Evolutionary conservation across 352 stramenopile genomes (phyloP).

Genomic region (Pythium grandisporangium): DNA sequence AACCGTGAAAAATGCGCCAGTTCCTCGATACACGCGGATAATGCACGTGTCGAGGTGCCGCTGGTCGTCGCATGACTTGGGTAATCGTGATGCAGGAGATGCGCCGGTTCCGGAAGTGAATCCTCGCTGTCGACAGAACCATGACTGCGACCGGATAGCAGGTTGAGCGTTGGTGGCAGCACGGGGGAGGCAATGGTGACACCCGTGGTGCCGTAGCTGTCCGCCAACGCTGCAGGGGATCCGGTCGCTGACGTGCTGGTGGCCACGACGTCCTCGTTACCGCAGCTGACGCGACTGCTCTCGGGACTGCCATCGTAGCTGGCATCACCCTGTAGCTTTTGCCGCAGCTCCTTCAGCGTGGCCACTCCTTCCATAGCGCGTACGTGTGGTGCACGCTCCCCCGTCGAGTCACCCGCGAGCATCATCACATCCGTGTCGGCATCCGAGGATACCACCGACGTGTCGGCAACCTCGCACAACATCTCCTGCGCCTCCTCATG

Average conservation of each 20-base stretch:
- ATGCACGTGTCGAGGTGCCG: no score
- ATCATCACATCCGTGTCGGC: constrained; percentile 11
- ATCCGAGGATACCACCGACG: no score
- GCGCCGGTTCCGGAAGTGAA: constrained; percentile 22
- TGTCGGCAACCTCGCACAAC: no score
- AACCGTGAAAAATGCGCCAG: constrained; percentile 83
- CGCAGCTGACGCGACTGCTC: constrained; percentile 2
- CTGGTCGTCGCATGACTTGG: no score
- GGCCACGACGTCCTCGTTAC: background rate
- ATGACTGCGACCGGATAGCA: no score
- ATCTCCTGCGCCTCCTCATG: constrained; percentile 45
- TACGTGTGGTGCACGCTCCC: no score
- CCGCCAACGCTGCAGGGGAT: constrained; percentile 6
- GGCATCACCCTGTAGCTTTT: constrained; percentile 17
- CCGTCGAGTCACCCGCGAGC: background rate
- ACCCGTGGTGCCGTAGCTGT: constrained; percentile 32
- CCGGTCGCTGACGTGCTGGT: no score
- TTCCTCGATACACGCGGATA: constrained; percentile 51
- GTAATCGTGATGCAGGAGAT: constrained; percentile 34
- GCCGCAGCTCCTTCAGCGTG: constrained; percentile 39
- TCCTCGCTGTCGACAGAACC: constrained; percentile 27
- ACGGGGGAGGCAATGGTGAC: constrained; percentile 35
- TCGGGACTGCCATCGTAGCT: constrained; percentile 11
- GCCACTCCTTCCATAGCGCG: constrained; percentile 17
- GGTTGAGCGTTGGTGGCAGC: constrained; percentile 1